Percentiles rank a stretch among this genome's conserved stretches.
These are phyloP conservation scores for Nemophila menziesii DNA, from an alignment of 257 asterid species.

Conservation along the genomic window DNA sequence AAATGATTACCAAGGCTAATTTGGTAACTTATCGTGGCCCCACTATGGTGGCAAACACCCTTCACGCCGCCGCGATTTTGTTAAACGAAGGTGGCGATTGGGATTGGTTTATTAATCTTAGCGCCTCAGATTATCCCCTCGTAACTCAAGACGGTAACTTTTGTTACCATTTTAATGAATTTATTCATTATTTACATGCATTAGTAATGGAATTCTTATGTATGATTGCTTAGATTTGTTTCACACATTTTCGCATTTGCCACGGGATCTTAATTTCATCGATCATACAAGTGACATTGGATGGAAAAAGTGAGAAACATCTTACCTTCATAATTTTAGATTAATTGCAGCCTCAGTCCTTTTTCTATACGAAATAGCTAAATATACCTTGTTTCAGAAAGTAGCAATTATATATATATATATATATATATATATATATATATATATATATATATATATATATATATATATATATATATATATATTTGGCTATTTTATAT, in stretches of 20 bases:
- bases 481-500: too few species aligned
- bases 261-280: conserved; percentile 89
- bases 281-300: conserved; percentile 94
- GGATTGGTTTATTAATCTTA: conserved; percentile 96
- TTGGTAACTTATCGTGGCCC: conserved; percentile 92
- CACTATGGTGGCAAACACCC: conserved; percentile 89
- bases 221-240: conserved; percentile 59
- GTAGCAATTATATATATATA: too few species aligned
- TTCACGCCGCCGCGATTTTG: conserved; percentile 92
- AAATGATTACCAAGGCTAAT: conserved; percentile 88
- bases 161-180: background rate
- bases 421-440: too few species aligned
- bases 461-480: too few species aligned
- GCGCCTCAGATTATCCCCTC: conserved; percentile 90
- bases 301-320: conserved; percentile 82
- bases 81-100: conserved; percentile 77
- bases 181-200: background rate
- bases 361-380: too few species aligned
- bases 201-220: too few species aligned
- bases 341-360: too few species aligned
- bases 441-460: too few species aligned
- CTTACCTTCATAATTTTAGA: background rate
- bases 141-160: conserved; percentile 85
- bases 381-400: too few species aligned
- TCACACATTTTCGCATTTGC: conserved; percentile 67